Conservation (phyloP, 2,329 filamentous ascomycete genomes). For the Sporothrix dimorphospora region DNA sequence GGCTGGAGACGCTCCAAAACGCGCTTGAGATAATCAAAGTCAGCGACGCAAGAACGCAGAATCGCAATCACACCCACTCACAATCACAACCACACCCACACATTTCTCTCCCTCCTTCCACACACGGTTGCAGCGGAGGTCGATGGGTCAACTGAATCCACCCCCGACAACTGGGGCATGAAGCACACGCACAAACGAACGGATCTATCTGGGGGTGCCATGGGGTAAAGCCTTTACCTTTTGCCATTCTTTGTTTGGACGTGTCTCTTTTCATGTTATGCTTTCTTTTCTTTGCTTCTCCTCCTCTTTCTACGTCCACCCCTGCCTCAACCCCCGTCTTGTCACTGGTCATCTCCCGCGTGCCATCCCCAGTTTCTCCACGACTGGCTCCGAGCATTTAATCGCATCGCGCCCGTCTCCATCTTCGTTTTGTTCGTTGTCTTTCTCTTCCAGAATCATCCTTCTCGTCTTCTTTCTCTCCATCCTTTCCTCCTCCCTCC, state of each 20-base stretch:
- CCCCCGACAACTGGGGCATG: not conserved
- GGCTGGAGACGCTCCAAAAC: no score
- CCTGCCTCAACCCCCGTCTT: not conserved
- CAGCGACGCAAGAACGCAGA: no score
- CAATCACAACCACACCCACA: not conserved
- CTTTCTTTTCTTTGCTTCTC: not conserved
- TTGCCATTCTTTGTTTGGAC: no score
- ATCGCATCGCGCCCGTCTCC: conserved; percentile 6
- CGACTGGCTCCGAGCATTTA: conserved; percentile 23
- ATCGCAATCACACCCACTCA: no score
- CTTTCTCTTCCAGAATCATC: not conserved
- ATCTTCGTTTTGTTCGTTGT: not conserved
- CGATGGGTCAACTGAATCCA: conserved; percentile 1
- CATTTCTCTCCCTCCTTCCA: not conserved
- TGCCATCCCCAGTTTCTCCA: not conserved
- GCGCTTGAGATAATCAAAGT: no score
- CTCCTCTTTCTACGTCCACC: not conserved
- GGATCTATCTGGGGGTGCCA: conserved; percentile 8
- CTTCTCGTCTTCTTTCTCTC: not conserved
- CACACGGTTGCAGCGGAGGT: not conserved
- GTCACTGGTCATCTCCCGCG: not conserved
- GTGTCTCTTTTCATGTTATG: not conserved
- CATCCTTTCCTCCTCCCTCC: not conserved
- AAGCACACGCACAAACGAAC: not conserved
- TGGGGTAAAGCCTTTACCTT: not conserved